Evolutionary conservation across 345 rosid species (phyloP).

Genomic region (Pelargonium nanum): DNA sequence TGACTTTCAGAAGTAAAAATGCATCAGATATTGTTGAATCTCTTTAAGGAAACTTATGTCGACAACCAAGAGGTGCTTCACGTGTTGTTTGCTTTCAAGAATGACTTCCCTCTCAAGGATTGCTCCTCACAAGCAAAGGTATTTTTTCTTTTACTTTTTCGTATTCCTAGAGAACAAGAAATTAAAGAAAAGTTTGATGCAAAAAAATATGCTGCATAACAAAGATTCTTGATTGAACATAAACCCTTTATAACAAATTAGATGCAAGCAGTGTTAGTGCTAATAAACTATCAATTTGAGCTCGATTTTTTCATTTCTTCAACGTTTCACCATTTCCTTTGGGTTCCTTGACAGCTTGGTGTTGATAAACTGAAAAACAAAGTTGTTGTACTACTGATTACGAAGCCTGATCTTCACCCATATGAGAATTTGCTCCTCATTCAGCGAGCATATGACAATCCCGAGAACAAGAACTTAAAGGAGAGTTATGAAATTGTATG

Average conservation of each 20-base stretch:
- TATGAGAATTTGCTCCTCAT: conserved; percentile 43
- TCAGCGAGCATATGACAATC: conserved; percentile 48
- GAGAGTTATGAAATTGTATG: conserved; percentile 44
- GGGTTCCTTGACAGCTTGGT: conserved; percentile 30
- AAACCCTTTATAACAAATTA: too few relatives aligned
- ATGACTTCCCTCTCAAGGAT: conserved; percentile 54
- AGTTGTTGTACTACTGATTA: conserved; percentile 47
- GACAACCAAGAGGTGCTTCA: conserved; percentile 65
- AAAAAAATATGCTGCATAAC: too few relatives aligned
- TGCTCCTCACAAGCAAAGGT: conserved; percentile 40
- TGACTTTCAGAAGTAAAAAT: conserved; percentile 41
- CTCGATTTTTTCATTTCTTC: neutral
- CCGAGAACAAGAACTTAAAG: conserved; percentile 23
- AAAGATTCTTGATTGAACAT: too few relatives aligned
- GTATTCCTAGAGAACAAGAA: neutral
- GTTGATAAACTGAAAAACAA: conserved; percentile 47
- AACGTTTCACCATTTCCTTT: conserved; percentile 6
- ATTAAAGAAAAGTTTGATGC: too few relatives aligned
- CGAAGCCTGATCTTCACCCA: conserved; percentile 45
- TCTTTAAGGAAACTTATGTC: conserved; percentile 25
- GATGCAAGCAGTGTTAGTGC: too few relatives aligned
- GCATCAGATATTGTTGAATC: conserved; percentile 38
- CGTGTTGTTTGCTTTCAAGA: conserved; percentile 37
- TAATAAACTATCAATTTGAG: too few relatives aligned
- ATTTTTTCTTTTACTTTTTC: conserved; percentile 1